Evolutionary conservation across 2,329 filamentous ascomycete genomes (phyloP).

Genomic region (Aureobasidium sp.): DNA sequence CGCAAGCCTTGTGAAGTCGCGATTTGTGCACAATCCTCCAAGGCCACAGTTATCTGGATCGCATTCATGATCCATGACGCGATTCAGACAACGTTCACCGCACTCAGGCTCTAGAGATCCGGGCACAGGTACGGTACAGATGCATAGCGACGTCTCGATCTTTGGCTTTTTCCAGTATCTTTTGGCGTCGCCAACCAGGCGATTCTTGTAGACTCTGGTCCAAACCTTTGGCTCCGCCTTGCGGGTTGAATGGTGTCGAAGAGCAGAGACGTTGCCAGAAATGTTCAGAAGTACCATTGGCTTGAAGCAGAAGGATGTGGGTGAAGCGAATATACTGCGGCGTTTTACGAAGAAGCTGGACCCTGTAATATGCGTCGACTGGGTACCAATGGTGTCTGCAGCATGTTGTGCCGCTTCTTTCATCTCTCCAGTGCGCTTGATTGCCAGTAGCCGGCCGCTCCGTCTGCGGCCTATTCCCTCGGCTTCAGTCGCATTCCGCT

Average conservation of each 20-base stretch:
- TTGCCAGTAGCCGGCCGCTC: not conserved
- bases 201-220: constrained; percentile 85
- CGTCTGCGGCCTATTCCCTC: constrained; percentile 15
- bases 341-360: constrained; percentile 35
- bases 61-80: constrained; percentile 96
- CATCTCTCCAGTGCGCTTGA: not conserved
- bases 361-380: not conserved
- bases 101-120: constrained; percentile 62
- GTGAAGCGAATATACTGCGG: constrained; percentile 48
- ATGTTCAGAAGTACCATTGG: constrained; percentile 69
- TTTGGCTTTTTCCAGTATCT: constrained; percentile 28
- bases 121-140: constrained; percentile 52
- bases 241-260: constrained; percentile 60
- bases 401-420: not conserved
- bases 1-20: constrained; percentile 74
- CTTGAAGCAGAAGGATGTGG: constrained; percentile 47
- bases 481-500: constrained; percentile 32
- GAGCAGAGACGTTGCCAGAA: constrained; percentile 83
- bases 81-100: constrained; percentile 83
- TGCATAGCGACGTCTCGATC: constrained; percentile 45
- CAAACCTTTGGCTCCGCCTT: constrained; percentile 91
- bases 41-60: constrained; percentile 82
- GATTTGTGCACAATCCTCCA: constrained; percentile 77
- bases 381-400: not conserved
- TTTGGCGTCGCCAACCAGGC: constrained; percentile 53